Percentiles rank a stretch among this genome's conserved stretches.
Conservation (phyloP, 257 asterid species). For the Primulina huaijiensis region DNA sequence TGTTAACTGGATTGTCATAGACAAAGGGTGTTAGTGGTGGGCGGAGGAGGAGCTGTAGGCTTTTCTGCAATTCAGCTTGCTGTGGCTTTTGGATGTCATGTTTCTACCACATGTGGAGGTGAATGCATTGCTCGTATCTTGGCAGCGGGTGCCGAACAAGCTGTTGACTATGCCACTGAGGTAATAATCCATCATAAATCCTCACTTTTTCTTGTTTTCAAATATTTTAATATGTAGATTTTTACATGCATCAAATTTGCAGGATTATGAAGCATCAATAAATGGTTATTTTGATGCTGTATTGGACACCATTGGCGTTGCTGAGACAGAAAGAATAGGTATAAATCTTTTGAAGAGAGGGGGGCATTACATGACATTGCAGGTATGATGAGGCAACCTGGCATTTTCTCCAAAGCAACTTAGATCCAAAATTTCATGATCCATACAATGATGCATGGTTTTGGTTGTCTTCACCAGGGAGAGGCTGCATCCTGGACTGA, state of each 20-base stretch:
- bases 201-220: constrained; percentile 5
- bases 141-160: constrained; percentile 90
- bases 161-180: constrained; percentile 79
- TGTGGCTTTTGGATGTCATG: constrained; percentile 88
- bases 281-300: constrained; percentile 92
- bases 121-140: constrained; percentile 69
- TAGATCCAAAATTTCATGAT: background rate
- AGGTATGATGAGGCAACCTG: constrained; percentile 40
- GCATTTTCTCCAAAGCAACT: background rate
- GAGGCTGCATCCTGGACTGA: constrained; percentile 86
- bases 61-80: constrained; percentile 95
- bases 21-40: constrained; percentile 78
- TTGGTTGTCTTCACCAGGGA: constrained; percentile 54
- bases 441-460: background rate
- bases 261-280: constrained; percentile 70
- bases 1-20: constrained; percentile 38
- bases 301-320: constrained; percentile 82
- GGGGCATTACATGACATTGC: constrained; percentile 96
- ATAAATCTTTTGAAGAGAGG: constrained; percentile 81
- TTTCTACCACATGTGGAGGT: constrained; percentile 77
- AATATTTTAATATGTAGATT: constrained; percentile 5
- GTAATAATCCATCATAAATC: constrained; percentile 31
- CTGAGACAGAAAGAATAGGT: constrained; percentile 79
- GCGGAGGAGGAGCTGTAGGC: constrained; percentile 99
- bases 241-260: constrained; percentile 20